These are phyloP conservation scores for Rhizoctonia solani DNA, from an alignment of 1,284 basidiomycete species.

Conservation along the genomic window DNA sequence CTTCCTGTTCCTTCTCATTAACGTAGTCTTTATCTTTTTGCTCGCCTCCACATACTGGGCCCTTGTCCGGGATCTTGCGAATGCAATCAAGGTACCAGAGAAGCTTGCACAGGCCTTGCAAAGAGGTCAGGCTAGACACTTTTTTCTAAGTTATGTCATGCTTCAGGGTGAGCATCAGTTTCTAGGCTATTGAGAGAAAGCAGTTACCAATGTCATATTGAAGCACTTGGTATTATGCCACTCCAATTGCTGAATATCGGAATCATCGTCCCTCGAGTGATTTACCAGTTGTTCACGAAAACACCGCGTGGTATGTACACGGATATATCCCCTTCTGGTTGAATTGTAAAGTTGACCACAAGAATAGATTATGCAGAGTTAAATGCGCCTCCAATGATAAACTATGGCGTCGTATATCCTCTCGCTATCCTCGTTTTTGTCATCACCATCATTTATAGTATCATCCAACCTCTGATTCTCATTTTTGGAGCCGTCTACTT, in stretches of 20 bases:
- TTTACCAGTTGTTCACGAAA: conserved; percentile 74
- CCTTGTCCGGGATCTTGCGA: conserved; percentile 82
- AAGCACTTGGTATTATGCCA: conserved; percentile 91
- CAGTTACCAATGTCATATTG: neutral
- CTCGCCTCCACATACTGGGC: conserved; percentile 89
- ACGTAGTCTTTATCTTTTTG: conserved; percentile 95
- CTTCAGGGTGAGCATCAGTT: conserved; percentile 68
- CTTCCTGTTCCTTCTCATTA: conserved; percentile 90
- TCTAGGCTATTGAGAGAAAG: neutral
- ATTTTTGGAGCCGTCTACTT: conserved; percentile 96
- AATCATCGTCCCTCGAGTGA: conserved; percentile 73
- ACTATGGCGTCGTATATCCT: conserved; percentile 91
- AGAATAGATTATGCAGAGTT: conserved; percentile 96
- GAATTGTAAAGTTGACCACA: conserved; percentile 31
- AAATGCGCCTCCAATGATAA: conserved; percentile 96
- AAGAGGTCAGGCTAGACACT: conserved; percentile 78
- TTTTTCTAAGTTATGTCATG: conserved; percentile 95
- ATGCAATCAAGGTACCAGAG: conserved; percentile 85
- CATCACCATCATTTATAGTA: conserved; percentile 91
- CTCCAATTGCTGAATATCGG: conserved; percentile 90
- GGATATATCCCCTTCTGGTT: neutral
- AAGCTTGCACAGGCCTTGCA: conserved; percentile 83
- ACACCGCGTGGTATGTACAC: conserved; percentile 76
- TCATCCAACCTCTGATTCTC: conserved; percentile 92
- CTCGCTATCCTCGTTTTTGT: conserved; percentile 96